These are phyloP conservation scores for Crithidia expoeki DNA, from an alignment of 208 protist species.

Conservation along the genomic window DNA sequence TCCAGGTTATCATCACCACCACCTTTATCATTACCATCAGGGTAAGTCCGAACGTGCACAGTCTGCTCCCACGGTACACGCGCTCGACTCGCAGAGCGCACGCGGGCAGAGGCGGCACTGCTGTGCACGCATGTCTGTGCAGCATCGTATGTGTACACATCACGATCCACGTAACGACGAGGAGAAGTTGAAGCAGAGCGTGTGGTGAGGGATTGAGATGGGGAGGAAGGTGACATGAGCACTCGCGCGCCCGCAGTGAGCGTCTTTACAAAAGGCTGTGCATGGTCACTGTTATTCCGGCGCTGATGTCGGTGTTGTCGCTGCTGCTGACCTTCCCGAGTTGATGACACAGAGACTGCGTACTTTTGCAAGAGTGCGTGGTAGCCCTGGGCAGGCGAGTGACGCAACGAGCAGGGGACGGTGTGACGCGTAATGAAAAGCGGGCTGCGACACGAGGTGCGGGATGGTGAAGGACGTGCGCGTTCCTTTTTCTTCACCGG, in stretches of 20 bases:
- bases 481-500: no score
- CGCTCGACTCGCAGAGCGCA: no score
- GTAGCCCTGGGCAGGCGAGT: conserved; percentile 22
- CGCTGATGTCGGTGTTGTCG: not conserved
- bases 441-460: conserved; percentile 3
- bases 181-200: conserved; percentile 14
- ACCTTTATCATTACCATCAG: no score
- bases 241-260: not conserved
- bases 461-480: not conserved
- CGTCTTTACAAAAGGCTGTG: not conserved
- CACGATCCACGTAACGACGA: conserved; percentile 23
- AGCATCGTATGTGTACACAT: conserved; percentile 31
- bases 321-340: not conserved
- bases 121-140: not conserved
- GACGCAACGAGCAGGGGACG: conserved; percentile 34
- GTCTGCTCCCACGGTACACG: not conserved
- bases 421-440: conserved; percentile 29
- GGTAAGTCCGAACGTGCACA: no score
- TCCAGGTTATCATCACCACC: no score
- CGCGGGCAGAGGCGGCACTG: no score
- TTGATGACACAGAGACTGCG: not conserved
- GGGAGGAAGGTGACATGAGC: not conserved
- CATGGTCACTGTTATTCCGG: no score
- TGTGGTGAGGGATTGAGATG: not conserved
- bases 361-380: conserved; percentile 27